Conservation (phyloP, 768 basidiomycete species). For the Paxillus involutus region DNA sequence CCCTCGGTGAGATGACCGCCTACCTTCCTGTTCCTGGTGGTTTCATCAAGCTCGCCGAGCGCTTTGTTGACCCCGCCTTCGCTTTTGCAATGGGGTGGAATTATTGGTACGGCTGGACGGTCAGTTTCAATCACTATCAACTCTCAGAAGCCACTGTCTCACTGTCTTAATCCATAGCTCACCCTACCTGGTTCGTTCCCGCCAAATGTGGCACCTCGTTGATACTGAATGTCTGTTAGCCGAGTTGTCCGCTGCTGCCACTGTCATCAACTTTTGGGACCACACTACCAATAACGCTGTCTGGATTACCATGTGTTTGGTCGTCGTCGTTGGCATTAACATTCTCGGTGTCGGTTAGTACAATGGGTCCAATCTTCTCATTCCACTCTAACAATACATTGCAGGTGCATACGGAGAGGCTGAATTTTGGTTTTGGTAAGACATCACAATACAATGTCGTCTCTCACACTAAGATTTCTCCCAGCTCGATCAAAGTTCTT, state of each 20-base stretch:
- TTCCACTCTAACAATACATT: neutral
- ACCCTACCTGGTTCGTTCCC: conserved; percentile 24
- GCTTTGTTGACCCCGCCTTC: conserved; percentile 46
- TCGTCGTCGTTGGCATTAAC: conserved; percentile 51
- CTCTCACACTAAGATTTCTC: neutral
- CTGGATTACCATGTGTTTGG: conserved; percentile 53
- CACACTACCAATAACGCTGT: conserved; percentile 39
- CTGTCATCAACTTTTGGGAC: conserved; percentile 52
- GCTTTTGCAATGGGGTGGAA: conserved; percentile 46
- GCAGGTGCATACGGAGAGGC: conserved; percentile 44
- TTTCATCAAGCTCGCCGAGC: conserved; percentile 46
- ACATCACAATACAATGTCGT: neutral
- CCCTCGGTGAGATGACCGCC: conserved; percentile 46
- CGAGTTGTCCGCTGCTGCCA: conserved; percentile 50
- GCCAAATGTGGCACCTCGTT: neutral
- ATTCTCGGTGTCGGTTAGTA: conserved; percentile 37
- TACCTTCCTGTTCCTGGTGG: conserved; percentile 46
- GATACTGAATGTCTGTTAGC: conserved; percentile 26
- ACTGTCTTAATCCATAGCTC: conserved; percentile 10
- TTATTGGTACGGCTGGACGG: conserved; percentile 41
- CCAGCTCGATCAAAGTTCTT: conserved; percentile 52
- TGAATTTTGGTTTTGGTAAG: conserved; percentile 48
- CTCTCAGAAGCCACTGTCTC: conserved; percentile 2
- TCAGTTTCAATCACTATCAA: neutral
- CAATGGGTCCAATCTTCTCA: rapidly evolving